These are phyloP conservation scores for Acer yangbiense DNA, from an alignment of 345 rosid genomes.

Conservation along the genomic window DNA sequence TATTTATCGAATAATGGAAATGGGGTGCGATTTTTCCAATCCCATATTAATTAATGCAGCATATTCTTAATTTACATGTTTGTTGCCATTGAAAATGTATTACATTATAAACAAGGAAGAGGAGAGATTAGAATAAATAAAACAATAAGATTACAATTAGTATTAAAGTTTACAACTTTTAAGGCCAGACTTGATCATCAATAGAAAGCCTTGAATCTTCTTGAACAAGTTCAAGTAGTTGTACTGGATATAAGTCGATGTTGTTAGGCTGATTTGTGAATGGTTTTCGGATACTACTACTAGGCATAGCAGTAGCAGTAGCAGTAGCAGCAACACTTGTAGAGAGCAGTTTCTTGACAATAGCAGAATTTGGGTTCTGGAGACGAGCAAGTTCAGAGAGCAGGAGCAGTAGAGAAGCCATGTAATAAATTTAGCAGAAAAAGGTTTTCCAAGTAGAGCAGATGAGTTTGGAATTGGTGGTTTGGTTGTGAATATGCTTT, in stretches of 20 bases:
- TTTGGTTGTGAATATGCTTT: background rate
- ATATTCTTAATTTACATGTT: background rate
- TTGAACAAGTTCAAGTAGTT: background rate
- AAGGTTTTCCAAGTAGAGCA: background rate
- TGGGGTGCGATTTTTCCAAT: background rate
- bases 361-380: background rate
- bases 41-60: background rate
- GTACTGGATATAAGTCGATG: background rate
- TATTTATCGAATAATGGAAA: slow-evolving; percentile 5
- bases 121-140: background rate
- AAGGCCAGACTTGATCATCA: slow-evolving; percentile 3
- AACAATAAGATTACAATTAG: background rate
- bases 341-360: background rate
- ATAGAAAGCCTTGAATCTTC: background rate
- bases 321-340: background rate
- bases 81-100: background rate
- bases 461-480: background rate
- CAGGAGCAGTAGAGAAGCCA: slow-evolving; percentile 3
- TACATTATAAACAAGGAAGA: too few species aligned
- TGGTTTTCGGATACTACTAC: background rate
- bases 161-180: background rate
- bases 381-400: background rate
- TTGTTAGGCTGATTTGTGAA: background rate
- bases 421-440: background rate
- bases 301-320: background rate